Conservation (phyloP, 75 land plant genomes). For the Pinus albicaulis region DNA sequence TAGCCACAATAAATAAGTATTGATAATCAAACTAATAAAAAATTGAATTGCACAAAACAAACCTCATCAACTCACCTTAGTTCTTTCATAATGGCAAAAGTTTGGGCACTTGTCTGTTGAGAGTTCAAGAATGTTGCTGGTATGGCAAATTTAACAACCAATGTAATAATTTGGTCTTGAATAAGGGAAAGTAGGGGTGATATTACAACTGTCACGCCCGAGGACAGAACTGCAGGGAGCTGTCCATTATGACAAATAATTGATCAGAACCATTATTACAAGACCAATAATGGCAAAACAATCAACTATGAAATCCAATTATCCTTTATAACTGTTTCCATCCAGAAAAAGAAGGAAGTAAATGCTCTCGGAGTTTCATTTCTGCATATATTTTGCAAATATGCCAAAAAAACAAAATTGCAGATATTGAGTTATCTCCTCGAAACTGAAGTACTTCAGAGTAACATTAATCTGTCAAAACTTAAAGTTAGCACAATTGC, state of each 20-base stretch:
- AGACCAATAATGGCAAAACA: neutral
- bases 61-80: slow-evolving; percentile 39
- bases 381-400: neutral
- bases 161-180: slow-evolving; percentile 76
- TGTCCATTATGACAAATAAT: slow-evolving; percentile 17
- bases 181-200: slow-evolving; percentile 83
- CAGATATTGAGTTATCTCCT: neutral
- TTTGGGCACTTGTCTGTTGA: slow-evolving; percentile 66
- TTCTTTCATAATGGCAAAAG: slow-evolving; percentile 62
- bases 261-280: neutral
- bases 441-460: too few relatives aligned
- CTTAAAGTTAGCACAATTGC: neutral
- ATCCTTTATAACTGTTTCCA: neutral
- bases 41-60: slow-evolving; percentile 4
- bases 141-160: slow-evolving; percentile 58
- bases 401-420: neutral
- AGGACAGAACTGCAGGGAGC: slow-evolving; percentile 79
- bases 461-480: neutral
- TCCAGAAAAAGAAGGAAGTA: too few relatives aligned
- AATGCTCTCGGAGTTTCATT: neutral
- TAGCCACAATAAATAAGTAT: too few relatives aligned
- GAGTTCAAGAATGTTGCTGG: slow-evolving; percentile 89
- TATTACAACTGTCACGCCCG: slow-evolving; percentile 84
- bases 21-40: too few relatives aligned
- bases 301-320: neutral